Conservation (phyloP, 2,329 filamentous ascomycete genomes). For the Xenoacremonium recifei region DNA sequence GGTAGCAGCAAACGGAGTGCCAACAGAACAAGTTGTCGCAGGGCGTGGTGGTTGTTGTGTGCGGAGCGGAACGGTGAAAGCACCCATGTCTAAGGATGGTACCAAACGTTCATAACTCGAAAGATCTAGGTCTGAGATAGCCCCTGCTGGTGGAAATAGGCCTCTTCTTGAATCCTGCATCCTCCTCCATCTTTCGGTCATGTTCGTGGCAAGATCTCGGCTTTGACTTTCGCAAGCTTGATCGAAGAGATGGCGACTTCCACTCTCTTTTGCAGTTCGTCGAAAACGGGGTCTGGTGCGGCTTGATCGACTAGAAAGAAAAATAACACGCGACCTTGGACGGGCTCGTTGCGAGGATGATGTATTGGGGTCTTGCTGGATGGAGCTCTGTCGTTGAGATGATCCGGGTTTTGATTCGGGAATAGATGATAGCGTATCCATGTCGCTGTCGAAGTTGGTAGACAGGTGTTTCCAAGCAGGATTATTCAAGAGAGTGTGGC, state of each 20-base stretch:
- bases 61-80: background rate
- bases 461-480: conserved; percentile 15
- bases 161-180: background rate
- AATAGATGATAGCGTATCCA: conserved; percentile 30
- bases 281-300: conserved; percentile 19
- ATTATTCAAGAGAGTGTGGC: conserved; percentile 21
- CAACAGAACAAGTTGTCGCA: no score
- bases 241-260: conserved; percentile 1
- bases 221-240: background rate
- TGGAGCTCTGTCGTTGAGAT: conserved; percentile 13
- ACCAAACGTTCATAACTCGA: background rate
- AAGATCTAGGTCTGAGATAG: background rate
- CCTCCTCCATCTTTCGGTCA: background rate
- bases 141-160: background rate
- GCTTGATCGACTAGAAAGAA: conserved; percentile 23
- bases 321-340: conserved; percentile 25
- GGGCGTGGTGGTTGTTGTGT: no score
- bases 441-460: conserved; percentile 15
- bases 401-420: conserved; percentile 19
- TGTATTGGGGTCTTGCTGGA: conserved; percentile 7
- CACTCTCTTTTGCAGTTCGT: conserved; percentile 3
- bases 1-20: no score
- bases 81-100: background rate
- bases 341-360: conserved; percentile 18
- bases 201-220: background rate